These are phyloP conservation scores for Xylariaceae sp. DNA, from an alignment of 2,329 filamentous ascomycete genomes.

Conservation along the genomic window DNA sequence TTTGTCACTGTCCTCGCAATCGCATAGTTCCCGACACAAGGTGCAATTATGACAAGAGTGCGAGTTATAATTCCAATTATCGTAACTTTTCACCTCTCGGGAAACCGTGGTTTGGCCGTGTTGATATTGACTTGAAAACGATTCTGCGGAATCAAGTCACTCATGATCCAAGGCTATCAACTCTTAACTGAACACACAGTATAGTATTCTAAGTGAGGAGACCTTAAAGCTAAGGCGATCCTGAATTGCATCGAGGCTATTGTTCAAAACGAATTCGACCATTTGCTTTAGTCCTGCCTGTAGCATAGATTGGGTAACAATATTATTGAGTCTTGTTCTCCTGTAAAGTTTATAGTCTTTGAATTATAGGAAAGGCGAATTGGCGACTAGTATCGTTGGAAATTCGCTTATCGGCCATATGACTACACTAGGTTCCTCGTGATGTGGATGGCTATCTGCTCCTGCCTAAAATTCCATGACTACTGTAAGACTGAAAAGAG, in stretches of 20 bases:
- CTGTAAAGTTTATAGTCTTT: neutral
- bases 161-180: neutral
- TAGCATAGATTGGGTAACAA: neutral
- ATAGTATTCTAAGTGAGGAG: neutral
- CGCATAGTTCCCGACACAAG: neutral
- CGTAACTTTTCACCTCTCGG: neutral
- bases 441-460: neutral
- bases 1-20: neutral
- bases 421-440: neutral
- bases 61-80: neutral
- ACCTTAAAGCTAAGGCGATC: neutral
- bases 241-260: neutral
- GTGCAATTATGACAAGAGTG: neutral
- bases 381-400: neutral
- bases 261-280: neutral
- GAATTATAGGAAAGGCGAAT: too few relatives aligned
- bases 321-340: neutral
- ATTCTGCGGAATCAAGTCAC: neutral
- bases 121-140: neutral
- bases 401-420: neutral
- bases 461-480: neutral
- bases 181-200: neutral
- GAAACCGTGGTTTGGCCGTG: too few relatives aligned
- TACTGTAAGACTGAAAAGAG: too few relatives aligned
- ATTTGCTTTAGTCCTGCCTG: neutral